These are phyloP conservation scores for Sarocladium oryzae DNA, from an alignment of 2,329 filamentous ascomycete genomes.

Conservation along the genomic window DNA sequence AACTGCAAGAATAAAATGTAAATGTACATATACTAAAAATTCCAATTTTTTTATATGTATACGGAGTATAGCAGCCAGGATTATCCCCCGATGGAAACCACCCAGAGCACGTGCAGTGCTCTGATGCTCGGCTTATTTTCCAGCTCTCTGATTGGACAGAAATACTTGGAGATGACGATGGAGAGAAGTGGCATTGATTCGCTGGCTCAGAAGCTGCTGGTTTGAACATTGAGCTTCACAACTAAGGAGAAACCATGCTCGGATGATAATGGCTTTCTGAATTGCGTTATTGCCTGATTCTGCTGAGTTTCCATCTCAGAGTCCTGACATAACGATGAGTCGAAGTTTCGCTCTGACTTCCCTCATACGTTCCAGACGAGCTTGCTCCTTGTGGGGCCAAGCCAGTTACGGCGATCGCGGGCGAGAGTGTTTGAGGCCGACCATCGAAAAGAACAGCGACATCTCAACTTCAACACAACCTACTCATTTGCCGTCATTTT, in stretches of 20 bases:
- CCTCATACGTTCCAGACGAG: neutral
- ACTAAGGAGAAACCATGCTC: neutral
- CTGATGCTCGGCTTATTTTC: conserved; percentile 1
- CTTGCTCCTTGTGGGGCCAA: neutral
- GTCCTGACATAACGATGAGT: no score
- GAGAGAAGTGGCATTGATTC: neutral
- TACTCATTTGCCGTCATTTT: neutral
- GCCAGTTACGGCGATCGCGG: conserved; percentile 5
- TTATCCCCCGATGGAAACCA: no score
- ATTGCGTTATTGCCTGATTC: neutral
- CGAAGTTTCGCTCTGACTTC: neutral
- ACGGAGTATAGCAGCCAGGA: no score
- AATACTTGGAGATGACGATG: neutral
- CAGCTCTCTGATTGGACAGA: neutral
- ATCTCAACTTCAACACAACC: neutral
- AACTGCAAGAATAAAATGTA: no score
- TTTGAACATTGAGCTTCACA: neutral
- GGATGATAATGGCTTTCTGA: neutral
- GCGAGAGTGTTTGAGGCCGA: neutral
- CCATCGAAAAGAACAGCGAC: conserved; percentile 7
- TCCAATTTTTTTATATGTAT: no score
- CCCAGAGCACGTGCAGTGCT: no score
- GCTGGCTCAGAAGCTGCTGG: neutral
- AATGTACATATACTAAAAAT: no score
- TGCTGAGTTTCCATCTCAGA: neutral